Conservation (phyloP, 2,329 filamentous ascomycete genomes). For the Clarireedia paspali region DNA sequence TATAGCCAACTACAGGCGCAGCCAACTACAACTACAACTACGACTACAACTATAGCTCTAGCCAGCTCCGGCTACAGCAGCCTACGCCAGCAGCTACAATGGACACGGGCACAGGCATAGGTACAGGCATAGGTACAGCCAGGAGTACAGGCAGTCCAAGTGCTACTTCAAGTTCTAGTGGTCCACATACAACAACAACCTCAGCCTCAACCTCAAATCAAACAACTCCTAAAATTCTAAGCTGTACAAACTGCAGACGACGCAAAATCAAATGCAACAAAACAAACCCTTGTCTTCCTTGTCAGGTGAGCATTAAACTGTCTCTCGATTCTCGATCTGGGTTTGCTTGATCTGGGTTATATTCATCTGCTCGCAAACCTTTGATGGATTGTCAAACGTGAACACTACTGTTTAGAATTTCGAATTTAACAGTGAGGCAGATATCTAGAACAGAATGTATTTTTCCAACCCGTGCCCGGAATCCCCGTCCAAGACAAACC, state of each 20-base stretch:
- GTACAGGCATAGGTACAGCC: too few relatives aligned
- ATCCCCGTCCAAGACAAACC: neutral
- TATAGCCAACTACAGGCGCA: too few relatives aligned
- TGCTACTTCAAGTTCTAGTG: neutral
- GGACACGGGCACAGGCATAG: too few relatives aligned
- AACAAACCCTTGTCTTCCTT: slow-evolving; percentile 7
- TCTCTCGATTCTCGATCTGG: neutral
- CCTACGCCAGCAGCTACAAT: too few relatives aligned
- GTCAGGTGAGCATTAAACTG: slow-evolving; percentile 3
- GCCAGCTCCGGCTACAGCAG: too few relatives aligned
- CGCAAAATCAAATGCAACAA: slow-evolving; percentile 12
- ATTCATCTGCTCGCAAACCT: neutral
- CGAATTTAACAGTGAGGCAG: neutral
- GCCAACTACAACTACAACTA: too few relatives aligned
- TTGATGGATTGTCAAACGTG: neutral
- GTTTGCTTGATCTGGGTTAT: neutral
- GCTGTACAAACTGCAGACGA: slow-evolving; percentile 10
- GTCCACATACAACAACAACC: neutral
- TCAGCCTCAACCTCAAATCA: neutral
- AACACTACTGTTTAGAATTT: neutral
- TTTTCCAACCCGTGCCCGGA: slow-evolving; percentile 7
- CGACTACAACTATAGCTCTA: too few relatives aligned
- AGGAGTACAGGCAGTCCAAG: neutral
- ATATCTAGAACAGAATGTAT: slow-evolving; percentile 4
- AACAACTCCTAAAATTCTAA: slow-evolving; percentile 1